These are phyloP conservation scores for Prosopis cineraria DNA, from an alignment of 306 rosid species.

Conservation along the genomic window DNA sequence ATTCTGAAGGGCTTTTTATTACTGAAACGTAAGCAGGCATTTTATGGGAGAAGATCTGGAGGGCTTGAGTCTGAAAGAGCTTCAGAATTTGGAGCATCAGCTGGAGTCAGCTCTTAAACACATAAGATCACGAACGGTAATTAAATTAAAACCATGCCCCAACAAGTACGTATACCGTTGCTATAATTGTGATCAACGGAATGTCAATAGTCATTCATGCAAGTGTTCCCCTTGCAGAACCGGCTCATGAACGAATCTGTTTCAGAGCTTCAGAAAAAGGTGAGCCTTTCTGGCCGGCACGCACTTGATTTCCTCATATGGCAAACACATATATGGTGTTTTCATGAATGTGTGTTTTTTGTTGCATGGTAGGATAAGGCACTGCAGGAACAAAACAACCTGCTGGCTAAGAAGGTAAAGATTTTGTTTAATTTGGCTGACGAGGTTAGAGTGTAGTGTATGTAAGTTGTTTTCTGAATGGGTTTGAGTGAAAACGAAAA, in stretches of 20 bases:
- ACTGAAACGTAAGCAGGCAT: conserved; percentile 48
- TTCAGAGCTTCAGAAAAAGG: conserved; percentile 79
- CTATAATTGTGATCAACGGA: neutral
- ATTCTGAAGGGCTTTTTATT: neutral
- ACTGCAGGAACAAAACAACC: conserved; percentile 66
- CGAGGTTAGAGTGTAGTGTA: neutral
- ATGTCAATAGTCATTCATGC: neutral
- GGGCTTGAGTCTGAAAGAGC: conserved; percentile 62
- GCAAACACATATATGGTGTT: neutral
- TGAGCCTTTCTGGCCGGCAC: neutral
- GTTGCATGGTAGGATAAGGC: conserved; percentile 52
- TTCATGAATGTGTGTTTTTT: neutral
- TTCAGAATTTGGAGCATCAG: conserved; percentile 80
- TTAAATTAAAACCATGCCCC: neutral
- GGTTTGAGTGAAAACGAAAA: too few relatives aligned
- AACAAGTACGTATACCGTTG: neutral
- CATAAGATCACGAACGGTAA: conserved; percentile 69
- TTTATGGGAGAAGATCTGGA: conserved; percentile 78
- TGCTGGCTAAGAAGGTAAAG: conserved; percentile 58
- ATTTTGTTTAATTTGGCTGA: neutral
- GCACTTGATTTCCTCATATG: neutral
- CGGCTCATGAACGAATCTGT: conserved; percentile 76
- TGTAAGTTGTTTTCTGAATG: neutral
- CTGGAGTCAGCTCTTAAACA: conserved; percentile 83
- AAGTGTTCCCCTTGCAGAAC: conserved; percentile 51